Base-by-base conservation (phyloP, 225 moss, liverwort and hornwort species). In the Pseudisothecium myosuroides region DNA sequence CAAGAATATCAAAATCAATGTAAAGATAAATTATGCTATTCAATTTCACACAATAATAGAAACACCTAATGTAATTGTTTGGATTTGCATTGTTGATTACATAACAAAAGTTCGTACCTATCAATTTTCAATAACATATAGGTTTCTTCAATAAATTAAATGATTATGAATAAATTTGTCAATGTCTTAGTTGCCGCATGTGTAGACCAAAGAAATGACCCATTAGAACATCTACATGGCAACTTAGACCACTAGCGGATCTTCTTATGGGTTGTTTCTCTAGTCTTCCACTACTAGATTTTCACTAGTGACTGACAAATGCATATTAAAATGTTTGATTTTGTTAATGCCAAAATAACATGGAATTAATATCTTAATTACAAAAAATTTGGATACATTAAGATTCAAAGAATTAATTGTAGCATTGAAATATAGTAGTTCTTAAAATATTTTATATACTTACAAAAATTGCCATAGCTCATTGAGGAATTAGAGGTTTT, bases 201-300 rank as follows among this genome's bases (percentile, higher is more conserved):
- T 32, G 0, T 8, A 50, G 2, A 20, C 12, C 1, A 76, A 50
- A 0, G 12, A 32, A 32, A 43, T 6, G 0, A 27, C 5, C 3
- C 15, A 27, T 27, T 9, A 72, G 9, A 43, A 43, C 9, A 26
- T 15, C 3, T 15, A 15, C 15, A 8, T 71, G 37, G 67, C n/a
- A 67, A 12, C 1, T n/a, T 67, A n/a, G 7, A 67, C 12, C n/a
- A 12, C 7, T n/a, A n/a, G 8, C 29, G 10, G 28, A 7, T 62
- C 34, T 34, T 65, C 5, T 65, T 3, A 19, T 18, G 5, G 36
- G 6, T 26, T 1, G 1, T 71, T 69, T 39, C 0, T 0, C 5
- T 41, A 14, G 8, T 71, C 14, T 71, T 39, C 41, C 3, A 41
- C 8, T 71, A 14, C 3, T 0, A 0, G 0, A 43, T 29, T 45